Base-by-base conservation (phyloP, 129 eudicot genomes). In the Ambrosia trifida region DNA sequence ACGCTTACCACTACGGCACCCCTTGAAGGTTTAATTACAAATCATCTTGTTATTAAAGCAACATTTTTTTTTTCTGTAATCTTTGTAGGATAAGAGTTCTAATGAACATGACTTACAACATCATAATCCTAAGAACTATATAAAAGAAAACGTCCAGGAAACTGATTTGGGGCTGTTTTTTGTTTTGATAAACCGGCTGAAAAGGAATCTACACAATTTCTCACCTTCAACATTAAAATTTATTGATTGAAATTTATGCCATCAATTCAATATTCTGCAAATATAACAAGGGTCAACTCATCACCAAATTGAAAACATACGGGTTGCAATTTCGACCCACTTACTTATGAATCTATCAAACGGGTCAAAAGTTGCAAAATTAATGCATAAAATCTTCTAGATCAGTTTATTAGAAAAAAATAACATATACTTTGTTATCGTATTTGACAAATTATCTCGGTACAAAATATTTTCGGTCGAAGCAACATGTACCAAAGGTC, bases 181-280 rank as follows among this genome's bases (percentile, higher is more conserved):
- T 47, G 69, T 33, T 33, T 32, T 69, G 32, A 11, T 31, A 61
- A 72, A 7, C 62, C 49, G 52, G 61, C 56, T 69, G 47, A 45
- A 51, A 51, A 49, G 49, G 58, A 50, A 24, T 77, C 76, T 46
- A 51, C 70, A 76, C 81, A 77, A 24, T 6, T 7, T 61, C 32
- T 49, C 45, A 38, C 76, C 76, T 61, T 76, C 68, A 56, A 54
- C 57, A 17, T 24, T 33, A 64, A n/a, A 2, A 31, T 16, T 24
- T 36, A 4, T 19, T 7, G 7, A 18, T 12, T 51, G 30, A 63
- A 50, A 19, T 70, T 77, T 67, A 77, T 51, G 81, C 76, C 67
- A 70, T 62, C 31, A 62, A 58, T 75, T 75, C 67, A 32, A 75
- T 59, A 66, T 56, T 66, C 81, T 77, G 81, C 72, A 70, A 40